These are phyloP conservation scores for Wakefieldia striispora DNA, from an alignment of 768 basidiomycete species.

Conservation along the genomic window DNA sequence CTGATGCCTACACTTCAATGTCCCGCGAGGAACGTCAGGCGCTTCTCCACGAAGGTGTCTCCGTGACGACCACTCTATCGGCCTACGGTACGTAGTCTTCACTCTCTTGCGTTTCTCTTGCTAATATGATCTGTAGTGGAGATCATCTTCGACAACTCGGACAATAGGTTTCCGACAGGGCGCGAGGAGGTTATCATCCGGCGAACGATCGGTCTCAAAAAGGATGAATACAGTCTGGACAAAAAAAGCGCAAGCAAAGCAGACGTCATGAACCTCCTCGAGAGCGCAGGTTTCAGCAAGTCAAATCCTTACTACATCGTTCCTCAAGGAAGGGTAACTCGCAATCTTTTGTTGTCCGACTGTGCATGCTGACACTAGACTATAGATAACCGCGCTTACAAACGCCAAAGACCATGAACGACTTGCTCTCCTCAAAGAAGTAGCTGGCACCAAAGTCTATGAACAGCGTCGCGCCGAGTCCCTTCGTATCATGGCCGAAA, in stretches of 20 bases:
- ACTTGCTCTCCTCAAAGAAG: constrained; percentile 92
- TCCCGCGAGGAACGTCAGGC: constrained; percentile 88
- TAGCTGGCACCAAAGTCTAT: constrained; percentile 97
- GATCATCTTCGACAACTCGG: constrained; percentile 93
- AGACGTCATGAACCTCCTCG: constrained; percentile 95
- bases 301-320: constrained; percentile 99
- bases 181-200: constrained; percentile 85
- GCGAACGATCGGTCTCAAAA: constrained; percentile 95
- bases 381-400: constrained; percentile 89
- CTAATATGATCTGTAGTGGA: constrained; percentile 49
- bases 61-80: constrained; percentile 82
- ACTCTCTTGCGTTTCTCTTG: not conserved
- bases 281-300: constrained; percentile 95
- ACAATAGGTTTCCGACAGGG: constrained; percentile 91
- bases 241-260: constrained; percentile 94
- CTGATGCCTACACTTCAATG: constrained; percentile 97
- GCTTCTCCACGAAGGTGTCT: constrained; percentile 92
- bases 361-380: constrained; percentile 7
- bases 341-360: not conserved
- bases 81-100: constrained; percentile 67
- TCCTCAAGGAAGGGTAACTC: constrained; percentile 89
- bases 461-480: constrained; percentile 92
- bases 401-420: constrained; percentile 97
- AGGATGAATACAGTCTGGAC: constrained; percentile 97
- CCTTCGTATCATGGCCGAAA: constrained; percentile 95